phyloP scores from a whole-genome alignment of 2,329 filamentous ascomycete species.

The Monosporascus cannonballus region DNA sequence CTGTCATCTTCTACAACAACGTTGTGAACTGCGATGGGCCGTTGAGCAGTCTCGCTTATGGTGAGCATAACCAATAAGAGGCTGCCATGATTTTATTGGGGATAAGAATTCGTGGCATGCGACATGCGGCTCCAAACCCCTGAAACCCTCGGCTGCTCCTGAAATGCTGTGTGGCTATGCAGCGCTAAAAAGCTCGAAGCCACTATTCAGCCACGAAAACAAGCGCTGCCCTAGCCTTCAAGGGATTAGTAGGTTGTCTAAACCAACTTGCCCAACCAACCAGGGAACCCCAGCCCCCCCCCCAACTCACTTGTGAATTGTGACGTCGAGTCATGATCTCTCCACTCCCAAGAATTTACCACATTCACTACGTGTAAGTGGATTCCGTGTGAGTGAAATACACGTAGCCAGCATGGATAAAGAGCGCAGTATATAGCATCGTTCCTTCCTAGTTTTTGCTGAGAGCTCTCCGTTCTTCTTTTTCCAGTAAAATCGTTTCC shows the following conservation, averaged over 20 bases:
- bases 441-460: neutral
- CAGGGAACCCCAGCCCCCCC: neutral
- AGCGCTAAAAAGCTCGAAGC: neutral
- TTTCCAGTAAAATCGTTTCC: neutral
- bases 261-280: neutral
- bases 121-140: too few species aligned
- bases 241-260: neutral
- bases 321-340: neutral
- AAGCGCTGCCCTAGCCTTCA: too few species aligned
- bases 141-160: too few species aligned
- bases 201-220: neutral
- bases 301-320: neutral
- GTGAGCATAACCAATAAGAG: too few species aligned
- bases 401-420: neutral
- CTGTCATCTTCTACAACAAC: too few species aligned
- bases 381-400: neutral
- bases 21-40: too few species aligned
- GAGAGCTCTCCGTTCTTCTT: neutral
- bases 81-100: too few species aligned
- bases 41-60: too few species aligned
- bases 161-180: neutral
- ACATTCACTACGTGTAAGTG: neutral
- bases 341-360: neutral
- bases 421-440: too few species aligned
- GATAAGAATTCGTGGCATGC: too few species aligned